These are phyloP conservation scores for Hyphopichia buzzinii DNA, from an alignment of 1,139 yeast genomes.

Conservation along the genomic window DNA sequence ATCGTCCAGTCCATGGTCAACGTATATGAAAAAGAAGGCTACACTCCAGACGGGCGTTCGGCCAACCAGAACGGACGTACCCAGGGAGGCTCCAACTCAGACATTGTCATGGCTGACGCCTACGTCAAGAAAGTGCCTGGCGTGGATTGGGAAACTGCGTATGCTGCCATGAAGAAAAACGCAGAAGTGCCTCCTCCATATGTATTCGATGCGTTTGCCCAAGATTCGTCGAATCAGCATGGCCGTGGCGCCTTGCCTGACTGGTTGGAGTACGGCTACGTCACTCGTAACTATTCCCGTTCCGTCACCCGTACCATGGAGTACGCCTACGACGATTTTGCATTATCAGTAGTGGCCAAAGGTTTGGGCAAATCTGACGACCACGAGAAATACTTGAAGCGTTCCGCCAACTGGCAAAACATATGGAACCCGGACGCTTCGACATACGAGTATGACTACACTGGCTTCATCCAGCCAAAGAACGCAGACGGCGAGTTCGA, in stretches of 20 bases:
- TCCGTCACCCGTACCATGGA: slow-evolving; percentile 38
- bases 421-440: slow-evolving; percentile 33
- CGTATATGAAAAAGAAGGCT: slow-evolving; percentile 32
- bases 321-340: slow-evolving; percentile 37
- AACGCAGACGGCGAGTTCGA: slow-evolving; percentile 28
- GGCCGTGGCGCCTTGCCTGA: slow-evolving; percentile 35
- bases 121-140: slow-evolving; percentile 25
- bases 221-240: slow-evolving; percentile 27
- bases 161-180: slow-evolving; percentile 32
- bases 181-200: slow-evolving; percentile 34
- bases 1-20: slow-evolving; percentile 28
- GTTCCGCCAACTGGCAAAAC: slow-evolving; percentile 38
- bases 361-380: slow-evolving; percentile 24
- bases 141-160: slow-evolving; percentile 31
- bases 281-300: slow-evolving; percentile 29
- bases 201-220: slow-evolving; percentile 21
- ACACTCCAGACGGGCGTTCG: slow-evolving; percentile 38
- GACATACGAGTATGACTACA: slow-evolving; percentile 17
- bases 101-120: slow-evolving; percentile 40
- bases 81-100: slow-evolving; percentile 42
- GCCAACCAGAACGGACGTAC: slow-evolving; percentile 39
- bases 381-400: slow-evolving; percentile 25
- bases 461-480: slow-evolving; percentile 35
- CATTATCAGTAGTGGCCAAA: slow-evolving; percentile 31
- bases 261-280: slow-evolving; percentile 28